Conservation (phyloP, 306 rosid genomes). For the Vicia faba region DNA sequence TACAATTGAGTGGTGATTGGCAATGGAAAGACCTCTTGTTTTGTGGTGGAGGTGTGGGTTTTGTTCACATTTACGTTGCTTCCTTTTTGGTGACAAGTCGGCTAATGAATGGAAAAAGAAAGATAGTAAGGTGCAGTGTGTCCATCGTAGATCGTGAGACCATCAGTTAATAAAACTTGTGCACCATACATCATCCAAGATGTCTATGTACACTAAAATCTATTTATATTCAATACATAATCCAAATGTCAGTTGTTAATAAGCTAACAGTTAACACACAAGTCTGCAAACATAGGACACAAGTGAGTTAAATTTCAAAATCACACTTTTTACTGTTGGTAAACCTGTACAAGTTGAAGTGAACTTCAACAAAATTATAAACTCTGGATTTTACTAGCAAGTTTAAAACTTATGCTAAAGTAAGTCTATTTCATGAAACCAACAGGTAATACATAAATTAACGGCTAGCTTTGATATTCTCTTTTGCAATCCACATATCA, state of each 20-base stretch:
- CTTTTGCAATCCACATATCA: slow-evolving; percentile 7
- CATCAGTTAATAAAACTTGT: not conserved
- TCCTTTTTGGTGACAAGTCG: not conserved
- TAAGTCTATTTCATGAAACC: slow-evolving; percentile 3
- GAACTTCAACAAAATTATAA: not conserved
- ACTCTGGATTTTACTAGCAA: not conserved
- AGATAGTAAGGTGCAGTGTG: not conserved
- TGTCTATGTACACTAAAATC: not conserved
- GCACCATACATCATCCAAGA: not conserved
- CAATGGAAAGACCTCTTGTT: not conserved
- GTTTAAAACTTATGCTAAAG: not conserved
- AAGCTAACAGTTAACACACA: not conserved
- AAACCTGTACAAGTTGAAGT: not conserved
- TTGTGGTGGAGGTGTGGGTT: not conserved
- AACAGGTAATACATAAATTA: too few relatives aligned
- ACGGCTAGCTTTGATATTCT: slow-evolving; percentile 12
- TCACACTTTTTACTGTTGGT: not conserved
- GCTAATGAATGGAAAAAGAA: not conserved
- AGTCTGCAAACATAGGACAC: not conserved
- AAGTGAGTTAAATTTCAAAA: not conserved
- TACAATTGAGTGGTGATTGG: not conserved
- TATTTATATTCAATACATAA: not conserved
- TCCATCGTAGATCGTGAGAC: not conserved
- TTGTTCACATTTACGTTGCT: not conserved
- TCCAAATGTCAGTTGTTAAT: not conserved